Evolutionary conservation across 2,329 filamentous ascomycete genomes (phyloP).

Genomic region (Pyrenophora teres): DNA sequence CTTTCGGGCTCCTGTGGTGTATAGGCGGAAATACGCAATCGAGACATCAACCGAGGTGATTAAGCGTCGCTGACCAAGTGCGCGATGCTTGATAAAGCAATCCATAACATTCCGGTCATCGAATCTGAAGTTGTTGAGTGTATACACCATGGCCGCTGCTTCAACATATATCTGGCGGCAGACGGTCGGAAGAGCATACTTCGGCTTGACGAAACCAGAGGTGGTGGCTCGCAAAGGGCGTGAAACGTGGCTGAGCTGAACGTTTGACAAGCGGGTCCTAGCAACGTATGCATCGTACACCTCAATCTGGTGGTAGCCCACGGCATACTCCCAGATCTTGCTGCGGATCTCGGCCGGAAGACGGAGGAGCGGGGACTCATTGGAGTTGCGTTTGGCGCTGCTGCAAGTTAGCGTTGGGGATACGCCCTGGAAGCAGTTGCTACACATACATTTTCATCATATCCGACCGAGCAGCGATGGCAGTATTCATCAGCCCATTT

Average conservation of each 20-base stretch:
- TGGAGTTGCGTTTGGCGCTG: constrained; percentile 14
- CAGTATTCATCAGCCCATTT: constrained; percentile 7
- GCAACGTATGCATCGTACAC: not conserved
- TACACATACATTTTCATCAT: constrained; percentile 9
- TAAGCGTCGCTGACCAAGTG: constrained; percentile 9
- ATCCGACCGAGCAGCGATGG: not conserved
- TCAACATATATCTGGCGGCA: constrained; percentile 21
- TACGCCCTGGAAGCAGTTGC: no score
- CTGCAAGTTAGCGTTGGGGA: not conserved
- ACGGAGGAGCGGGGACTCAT: constrained; percentile 16
- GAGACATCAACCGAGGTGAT: constrained; percentile 18
- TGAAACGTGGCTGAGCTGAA: not conserved
- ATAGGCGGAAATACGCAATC: constrained; percentile 8
- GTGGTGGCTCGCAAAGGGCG: not conserved
- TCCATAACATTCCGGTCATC: constrained; percentile 1
- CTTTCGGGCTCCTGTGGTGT: constrained; percentile 11
- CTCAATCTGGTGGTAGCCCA: constrained; percentile 10
- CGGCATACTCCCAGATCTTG: constrained; percentile 18
- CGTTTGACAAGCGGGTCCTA: no score
- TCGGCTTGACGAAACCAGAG: not conserved
- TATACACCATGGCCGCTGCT: constrained; percentile 12
- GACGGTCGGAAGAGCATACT: constrained; percentile 7
- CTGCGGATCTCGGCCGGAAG: constrained; percentile 21
- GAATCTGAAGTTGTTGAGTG: constrained; percentile 13
- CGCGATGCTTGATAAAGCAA: constrained; percentile 14